A percentile compares a stretch with the other conserved stretches of the same genome.
Conservation (phyloP, 2,329 filamentous ascomycete genomes). For the Fulvia fulva region DNA sequence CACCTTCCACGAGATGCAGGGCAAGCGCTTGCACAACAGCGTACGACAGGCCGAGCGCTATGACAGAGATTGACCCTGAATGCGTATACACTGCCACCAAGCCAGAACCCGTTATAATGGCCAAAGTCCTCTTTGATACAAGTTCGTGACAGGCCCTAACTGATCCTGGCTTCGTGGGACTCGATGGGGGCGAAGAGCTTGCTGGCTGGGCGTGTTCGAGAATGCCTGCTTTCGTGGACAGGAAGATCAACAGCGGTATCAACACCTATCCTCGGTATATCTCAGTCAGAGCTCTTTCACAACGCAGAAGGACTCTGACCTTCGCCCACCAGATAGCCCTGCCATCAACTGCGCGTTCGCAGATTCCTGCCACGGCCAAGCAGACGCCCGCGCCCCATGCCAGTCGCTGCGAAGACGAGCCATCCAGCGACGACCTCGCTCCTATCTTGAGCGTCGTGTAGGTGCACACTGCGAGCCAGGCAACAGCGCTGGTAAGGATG, state of each 20-base stretch:
- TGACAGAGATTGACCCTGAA: conserved; percentile 34
- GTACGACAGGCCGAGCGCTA: conserved; percentile 41
- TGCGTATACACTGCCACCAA: conserved; percentile 34
- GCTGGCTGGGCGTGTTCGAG: conserved; percentile 10
- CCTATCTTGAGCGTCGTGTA: conserved; percentile 34
- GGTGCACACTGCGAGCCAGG: conserved; percentile 41
- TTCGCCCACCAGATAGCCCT: conserved; percentile 45
- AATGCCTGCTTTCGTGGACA: conserved; percentile 16
- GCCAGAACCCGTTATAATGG: conserved; percentile 35
- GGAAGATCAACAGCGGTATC: conserved; percentile 25
- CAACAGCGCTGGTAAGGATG: conserved; percentile 41
- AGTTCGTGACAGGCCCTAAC: conserved; percentile 11
- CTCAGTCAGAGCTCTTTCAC: conserved; percentile 25
- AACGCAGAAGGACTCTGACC: conserved; percentile 29
- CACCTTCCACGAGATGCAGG: conserved; percentile 40
- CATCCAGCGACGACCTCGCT: conserved; percentile 16
- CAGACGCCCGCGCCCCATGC: conserved; percentile 41
- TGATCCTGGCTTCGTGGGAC: conserved; percentile 15
- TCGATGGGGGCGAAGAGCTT: conserved; percentile 3
- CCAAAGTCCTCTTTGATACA: conserved; percentile 30
- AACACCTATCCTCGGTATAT: conserved; percentile 24
- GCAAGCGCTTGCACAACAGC: conserved; percentile 39
- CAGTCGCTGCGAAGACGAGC: conserved; percentile 26
- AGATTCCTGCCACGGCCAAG: conserved; percentile 41
- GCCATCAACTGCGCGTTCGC: conserved; percentile 43